A percentile compares a stretch with the other conserved stretches of the same genome.
These are phyloP conservation scores for Zizania latifolia DNA, from an alignment of 176 grass and related monocot species.

Conservation along the genomic window DNA sequence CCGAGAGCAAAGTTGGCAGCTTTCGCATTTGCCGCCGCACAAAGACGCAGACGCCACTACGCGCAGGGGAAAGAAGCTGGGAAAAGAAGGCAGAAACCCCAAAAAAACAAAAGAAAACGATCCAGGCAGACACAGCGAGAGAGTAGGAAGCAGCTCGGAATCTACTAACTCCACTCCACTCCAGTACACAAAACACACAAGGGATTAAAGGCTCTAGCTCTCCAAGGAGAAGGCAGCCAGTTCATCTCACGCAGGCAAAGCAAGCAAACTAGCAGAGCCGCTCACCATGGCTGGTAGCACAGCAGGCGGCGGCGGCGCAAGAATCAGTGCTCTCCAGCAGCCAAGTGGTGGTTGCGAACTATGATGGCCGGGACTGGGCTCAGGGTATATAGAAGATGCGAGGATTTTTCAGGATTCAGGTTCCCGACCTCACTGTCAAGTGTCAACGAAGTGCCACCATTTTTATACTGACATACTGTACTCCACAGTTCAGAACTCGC, in stretches of 20 bases:
- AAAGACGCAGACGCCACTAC: not conserved
- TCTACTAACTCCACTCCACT: not conserved
- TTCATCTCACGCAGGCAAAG: too few relatives aligned
- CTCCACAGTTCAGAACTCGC: not conserved
- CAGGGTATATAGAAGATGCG: constrained; percentile 28
- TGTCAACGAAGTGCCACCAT: not conserved
- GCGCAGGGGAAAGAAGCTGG: not conserved
- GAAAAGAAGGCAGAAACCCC: not conserved
- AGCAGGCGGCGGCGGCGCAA: too few relatives aligned
- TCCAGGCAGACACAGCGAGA: not conserved
- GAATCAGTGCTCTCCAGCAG: not conserved
- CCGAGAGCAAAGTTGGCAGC: constrained; percentile 36
- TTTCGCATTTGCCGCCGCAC: constrained; percentile 38
- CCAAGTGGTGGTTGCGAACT: not conserved
- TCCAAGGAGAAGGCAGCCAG: not conserved
- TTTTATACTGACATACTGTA: not conserved
- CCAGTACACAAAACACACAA: not conserved
- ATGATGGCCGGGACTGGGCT: not conserved
- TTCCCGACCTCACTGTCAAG: not conserved
- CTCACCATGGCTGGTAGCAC: not conserved
- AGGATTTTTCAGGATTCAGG: not conserved
- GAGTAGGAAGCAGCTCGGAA: not conserved
- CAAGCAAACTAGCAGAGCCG: too few relatives aligned
- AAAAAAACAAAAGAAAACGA: not conserved
- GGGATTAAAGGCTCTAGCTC: too few relatives aligned